These are phyloP conservation scores for Solanum gracilifrons DNA, from an alignment of 257 asterid genomes.

Conservation along the genomic window DNA sequence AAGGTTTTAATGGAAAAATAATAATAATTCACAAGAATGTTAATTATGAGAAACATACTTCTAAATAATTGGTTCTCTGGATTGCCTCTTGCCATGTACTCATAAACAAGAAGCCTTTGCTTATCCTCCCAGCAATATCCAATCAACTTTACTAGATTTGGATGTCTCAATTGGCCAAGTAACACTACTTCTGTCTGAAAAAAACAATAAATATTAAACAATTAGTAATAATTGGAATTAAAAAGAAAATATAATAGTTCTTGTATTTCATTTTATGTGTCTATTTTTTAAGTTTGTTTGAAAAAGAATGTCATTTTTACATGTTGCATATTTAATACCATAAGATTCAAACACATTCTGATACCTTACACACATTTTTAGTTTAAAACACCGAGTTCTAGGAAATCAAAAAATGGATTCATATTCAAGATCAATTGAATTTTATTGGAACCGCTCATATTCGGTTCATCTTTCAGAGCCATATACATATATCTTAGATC, in stretches of 20 bases:
- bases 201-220: neutral
- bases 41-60: neutral
- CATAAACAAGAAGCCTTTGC: conserved; percentile 7
- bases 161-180: conserved; percentile 4
- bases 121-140: conserved; percentile 8
- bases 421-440: neutral
- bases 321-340: no score
- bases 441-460: no score
- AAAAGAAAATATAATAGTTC: neutral
- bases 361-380: no score
- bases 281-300: no score
- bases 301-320: no score
- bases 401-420: neutral
- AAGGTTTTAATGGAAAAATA: neutral
- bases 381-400: no score
- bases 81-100: conserved; percentile 7
- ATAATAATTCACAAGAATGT: neutral
- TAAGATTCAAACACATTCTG: no score
- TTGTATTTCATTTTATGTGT: neutral
- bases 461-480: neutral
- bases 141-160: conserved; percentile 2
- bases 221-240: neutral
- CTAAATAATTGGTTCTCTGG: neutral
- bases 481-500: neutral
- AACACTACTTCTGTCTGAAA: conserved; percentile 10